Conservation (phyloP, 1,284 basidiomycete genomes). For the Trichosporon coremiiforme region DNA sequence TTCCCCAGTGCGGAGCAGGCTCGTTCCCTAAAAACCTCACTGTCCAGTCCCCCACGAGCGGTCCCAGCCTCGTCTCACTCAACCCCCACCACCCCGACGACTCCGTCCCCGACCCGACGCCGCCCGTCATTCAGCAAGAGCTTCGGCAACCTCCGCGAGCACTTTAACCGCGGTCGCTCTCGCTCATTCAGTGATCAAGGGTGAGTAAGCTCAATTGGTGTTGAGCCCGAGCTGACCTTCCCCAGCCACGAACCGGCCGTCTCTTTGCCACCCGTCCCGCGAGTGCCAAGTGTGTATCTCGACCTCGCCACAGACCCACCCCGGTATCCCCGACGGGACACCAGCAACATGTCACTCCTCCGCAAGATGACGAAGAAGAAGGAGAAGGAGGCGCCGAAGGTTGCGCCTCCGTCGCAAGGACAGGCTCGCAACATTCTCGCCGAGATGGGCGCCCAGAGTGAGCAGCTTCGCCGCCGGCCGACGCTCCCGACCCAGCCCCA, state of each 20-base stretch:
- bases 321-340: background rate
- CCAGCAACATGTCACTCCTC: background rate
- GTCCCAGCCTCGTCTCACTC: background rate
- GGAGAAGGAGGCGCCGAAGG: slow-evolving; percentile 12
- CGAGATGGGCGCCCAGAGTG: slow-evolving; percentile 25
- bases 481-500: slow-evolving; percentile 5
- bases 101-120: background rate
- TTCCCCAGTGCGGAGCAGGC: background rate
- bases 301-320: slow-evolving; percentile 7
- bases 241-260: background rate
- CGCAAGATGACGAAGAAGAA: slow-evolving; percentile 14
- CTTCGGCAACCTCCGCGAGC: slow-evolving; percentile 14
- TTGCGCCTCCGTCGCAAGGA: slow-evolving; percentile 17
- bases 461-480: slow-evolving; percentile 19
- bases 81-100: background rate
- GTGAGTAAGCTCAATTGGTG: background rate
- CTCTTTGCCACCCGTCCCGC: slow-evolving; percentile 3
- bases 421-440: slow-evolving; percentile 26
- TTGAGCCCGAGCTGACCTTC: background rate
- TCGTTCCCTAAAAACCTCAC: background rate
- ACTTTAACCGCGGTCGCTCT: background rate
- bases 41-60: background rate
- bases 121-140: slow-evolving; percentile 14
- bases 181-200: background rate
- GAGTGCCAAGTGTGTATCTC: slow-evolving; percentile 8